Evolutionary conservation across 2,329 filamentous ascomycete species (phyloP), one percentile per base, ranked within the genome.

Genomic region (Claviceps monticola): DNA sequence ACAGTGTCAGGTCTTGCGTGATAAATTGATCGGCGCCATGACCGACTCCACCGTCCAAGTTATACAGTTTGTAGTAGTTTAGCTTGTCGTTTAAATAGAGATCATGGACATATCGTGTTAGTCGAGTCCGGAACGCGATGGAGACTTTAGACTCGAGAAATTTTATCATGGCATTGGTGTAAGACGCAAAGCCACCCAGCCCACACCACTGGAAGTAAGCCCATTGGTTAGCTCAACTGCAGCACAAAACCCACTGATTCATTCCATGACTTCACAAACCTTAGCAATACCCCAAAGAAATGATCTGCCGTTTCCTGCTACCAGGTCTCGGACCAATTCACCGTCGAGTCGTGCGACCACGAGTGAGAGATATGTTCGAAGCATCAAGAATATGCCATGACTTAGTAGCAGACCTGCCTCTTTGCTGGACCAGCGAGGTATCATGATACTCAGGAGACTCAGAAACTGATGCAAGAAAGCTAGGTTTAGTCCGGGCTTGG

Each of bases 101-200:
- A 62, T 98, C 93, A 68, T 98, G 93, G 51, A 98, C 95, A 66
- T 98, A 98, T 59, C 93, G 77, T 2, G 93, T 98, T 14, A 98
- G 75, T 11, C 93, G 82, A 4, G 93, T 98, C 43, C 93, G 83
- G 76, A 98, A 98, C 37, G 94, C 91, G 58, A 98, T 98, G 6
- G 91, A 95, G 51, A 98, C 89, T 72, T 98, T 98, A 49, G 88
- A 91, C 68, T 98, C 91, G 56, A 98, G 77, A 69, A 87, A 98
- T 68, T 97, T 97, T 74, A 98, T 98, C 86, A 94, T 96, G 51
- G 91, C 89, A 67, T 98, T 98, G 49, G 91, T 96, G 64, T 98
- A 98, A 0, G 91, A 95, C 8, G 90, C 91, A 56, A 97, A 83
- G 2, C 86, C 88, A 43, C 93, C 93, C 38, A 98, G 83, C 3